Conservation (phyloP, 345 rosid genomes). For the Syzygium aromaticum region DNA sequence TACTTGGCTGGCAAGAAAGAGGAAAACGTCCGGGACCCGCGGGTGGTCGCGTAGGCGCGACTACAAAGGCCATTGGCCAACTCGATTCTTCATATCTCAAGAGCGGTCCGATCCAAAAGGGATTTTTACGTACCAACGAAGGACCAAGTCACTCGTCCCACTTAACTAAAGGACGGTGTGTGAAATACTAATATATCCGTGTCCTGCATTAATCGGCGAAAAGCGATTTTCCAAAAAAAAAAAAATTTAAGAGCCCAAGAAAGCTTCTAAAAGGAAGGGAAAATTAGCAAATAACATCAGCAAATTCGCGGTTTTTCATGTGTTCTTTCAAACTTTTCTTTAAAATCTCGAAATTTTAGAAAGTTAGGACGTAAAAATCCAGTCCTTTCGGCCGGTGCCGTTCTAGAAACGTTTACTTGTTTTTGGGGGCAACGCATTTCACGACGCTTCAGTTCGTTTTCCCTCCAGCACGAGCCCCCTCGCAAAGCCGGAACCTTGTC, state of each 20-base stretch:
- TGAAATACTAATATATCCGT: not conserved
- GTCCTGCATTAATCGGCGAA: not conserved
- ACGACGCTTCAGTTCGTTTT: not conserved
- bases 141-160: not conserved
- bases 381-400: not conserved
- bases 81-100: not conserved
- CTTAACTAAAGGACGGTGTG: not conserved
- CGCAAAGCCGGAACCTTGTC: not conserved
- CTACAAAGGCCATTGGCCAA: not conserved
- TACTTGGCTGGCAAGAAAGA: not conserved
- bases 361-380: not conserved
- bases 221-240: not conserved
- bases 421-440: not conserved
- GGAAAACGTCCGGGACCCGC: rapidly evolving
- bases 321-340: not conserved
- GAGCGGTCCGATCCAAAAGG: not conserved
- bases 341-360: not conserved
- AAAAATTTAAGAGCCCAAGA: not conserved
- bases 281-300: not conserved
- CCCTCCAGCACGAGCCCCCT: not conserved
- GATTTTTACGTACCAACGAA: not conserved
- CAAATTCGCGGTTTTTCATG: not conserved
- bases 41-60: not conserved
- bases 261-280: not conserved
- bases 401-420: not conserved